Evolutionary conservation across 1,284 basidiomycete species (phyloP), one percentile per base, ranked within the genome.

Genomic region (Cutaneotrichosporon dermatis): DNA sequence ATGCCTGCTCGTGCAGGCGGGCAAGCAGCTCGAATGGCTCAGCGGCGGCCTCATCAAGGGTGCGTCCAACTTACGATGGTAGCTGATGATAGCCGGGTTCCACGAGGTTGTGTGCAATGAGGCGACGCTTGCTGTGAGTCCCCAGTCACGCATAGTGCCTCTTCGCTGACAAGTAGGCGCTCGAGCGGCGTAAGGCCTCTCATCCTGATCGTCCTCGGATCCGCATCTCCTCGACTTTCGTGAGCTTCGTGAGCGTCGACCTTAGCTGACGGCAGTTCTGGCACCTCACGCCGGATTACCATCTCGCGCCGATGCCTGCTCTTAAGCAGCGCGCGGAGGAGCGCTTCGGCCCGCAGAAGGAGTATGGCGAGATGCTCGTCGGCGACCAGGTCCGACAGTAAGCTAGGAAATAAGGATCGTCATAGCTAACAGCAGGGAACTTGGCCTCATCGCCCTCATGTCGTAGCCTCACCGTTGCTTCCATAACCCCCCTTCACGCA

Each of bases 21-120:
- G 91, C 46, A 94, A 92, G 75, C 92, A 95, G 72, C 83, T 95
- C 7, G 92, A 95, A 73, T 90, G 93, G 78, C 79, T 93, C 55
- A 89, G 85, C 15, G 91, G 89, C 6, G 92, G 92, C 0, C 78
- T 93, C 15, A 85, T 96, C 72, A 89, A 89, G 69, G 92, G 76
- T 76, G 48, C 16, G 75, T 74, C 25, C 25, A 3, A 25, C 4
- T 4, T 3, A 1, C 11, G 48, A 44, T 73, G 35, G 63, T 69
- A 37, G 9, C 39, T 4, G 25, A 25, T 25, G 25, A 25, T 58
- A 78, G 78, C 91, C n/a, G 91, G 92, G 3, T 93, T 84, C 74
- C 92, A 95, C 67, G 91, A 94, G 70, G 92, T 96, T 2, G 88
- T 90, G 0, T 90, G 92, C 48, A 94, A 89, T 57, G 83, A 86